Conservation (phyloP, 2,329 filamentous ascomycete species). For the Pseudopyricularia cyperi region DNA sequence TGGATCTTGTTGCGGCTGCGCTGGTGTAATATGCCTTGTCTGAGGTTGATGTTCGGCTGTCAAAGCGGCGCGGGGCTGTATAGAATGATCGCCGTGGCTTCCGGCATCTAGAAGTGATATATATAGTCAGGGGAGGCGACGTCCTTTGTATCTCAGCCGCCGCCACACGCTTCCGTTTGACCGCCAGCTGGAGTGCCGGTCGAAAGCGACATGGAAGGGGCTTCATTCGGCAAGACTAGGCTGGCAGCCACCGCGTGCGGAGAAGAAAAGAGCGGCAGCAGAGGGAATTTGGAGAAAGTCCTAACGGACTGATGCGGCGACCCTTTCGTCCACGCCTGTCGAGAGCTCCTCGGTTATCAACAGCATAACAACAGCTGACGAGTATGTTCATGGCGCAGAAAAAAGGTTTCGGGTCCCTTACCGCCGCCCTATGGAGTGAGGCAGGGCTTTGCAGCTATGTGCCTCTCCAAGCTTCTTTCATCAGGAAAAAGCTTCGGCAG, state of each 20-base stretch:
- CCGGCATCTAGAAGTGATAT: neutral
- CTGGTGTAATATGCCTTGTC: neutral
- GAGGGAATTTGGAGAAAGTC: neutral
- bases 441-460: too few relatives aligned
- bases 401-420: neutral
- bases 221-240: neutral
- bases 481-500: neutral
- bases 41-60: neutral
- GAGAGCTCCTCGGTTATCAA: neutral
- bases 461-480: neutral
- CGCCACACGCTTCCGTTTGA: slow-evolving; percentile 3
- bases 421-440: too few relatives aligned
- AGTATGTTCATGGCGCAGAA: too few relatives aligned
- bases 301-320: too few relatives aligned
- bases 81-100: neutral
- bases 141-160: slow-evolving; percentile 3
- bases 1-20: neutral
- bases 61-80: neutral
- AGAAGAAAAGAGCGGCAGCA: neutral
- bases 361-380: too few relatives aligned
- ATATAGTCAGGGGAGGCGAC: neutral
- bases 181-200: neutral
- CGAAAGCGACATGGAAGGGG: neutral
- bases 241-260: neutral
- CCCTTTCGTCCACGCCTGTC: neutral